Conservation (phyloP, 2,329 filamentous ascomycete genomes). For the Arthroderma uncinatum region DNA sequence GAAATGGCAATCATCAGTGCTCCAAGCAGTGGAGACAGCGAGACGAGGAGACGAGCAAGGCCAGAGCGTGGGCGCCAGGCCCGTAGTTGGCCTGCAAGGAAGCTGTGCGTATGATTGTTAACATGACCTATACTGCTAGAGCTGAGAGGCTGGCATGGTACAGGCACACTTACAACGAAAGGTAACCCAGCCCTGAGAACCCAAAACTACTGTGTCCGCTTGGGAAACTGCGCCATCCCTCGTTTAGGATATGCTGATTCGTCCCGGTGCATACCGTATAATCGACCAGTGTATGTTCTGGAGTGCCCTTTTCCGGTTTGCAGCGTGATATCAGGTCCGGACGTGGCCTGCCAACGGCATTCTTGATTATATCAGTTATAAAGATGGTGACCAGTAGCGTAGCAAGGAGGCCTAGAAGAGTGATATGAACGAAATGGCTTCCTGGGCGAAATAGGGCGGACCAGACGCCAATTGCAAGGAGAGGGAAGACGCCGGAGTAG, state of each 20-base stretch:
- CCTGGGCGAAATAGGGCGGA: constrained; percentile 52
- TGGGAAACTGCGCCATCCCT: constrained; percentile 56
- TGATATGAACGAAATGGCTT: constrained; percentile 72
- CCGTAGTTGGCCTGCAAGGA: constrained; percentile 45
- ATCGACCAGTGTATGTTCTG: constrained; percentile 43
- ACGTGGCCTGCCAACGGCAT: constrained; percentile 68
- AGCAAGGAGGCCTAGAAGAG: constrained; percentile 68
- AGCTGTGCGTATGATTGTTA: constrained; percentile 22
- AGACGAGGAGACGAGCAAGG: constrained; percentile 44
- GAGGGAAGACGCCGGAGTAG: constrained; percentile 63
- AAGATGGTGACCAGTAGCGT: constrained; percentile 66
- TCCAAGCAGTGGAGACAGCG: constrained; percentile 45
- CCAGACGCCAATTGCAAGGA: constrained; percentile 55
- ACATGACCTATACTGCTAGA: not conserved
- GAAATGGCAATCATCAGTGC: constrained; percentile 51
- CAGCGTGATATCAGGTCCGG: constrained; percentile 86
- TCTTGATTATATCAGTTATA: constrained; percentile 85
- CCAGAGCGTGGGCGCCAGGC: constrained; percentile 49
- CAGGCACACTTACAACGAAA: constrained; percentile 34
- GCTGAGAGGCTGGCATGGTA: not conserved
- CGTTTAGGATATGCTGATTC: constrained; percentile 46
- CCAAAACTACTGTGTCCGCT: constrained; percentile 52
- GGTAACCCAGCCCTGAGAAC: constrained; percentile 50
- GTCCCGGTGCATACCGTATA: constrained; percentile 40
- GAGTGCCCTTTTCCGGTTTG: constrained; percentile 53